Base-by-base conservation (phyloP, 83 land plant genomes). In the Thuja plicata region DNA sequence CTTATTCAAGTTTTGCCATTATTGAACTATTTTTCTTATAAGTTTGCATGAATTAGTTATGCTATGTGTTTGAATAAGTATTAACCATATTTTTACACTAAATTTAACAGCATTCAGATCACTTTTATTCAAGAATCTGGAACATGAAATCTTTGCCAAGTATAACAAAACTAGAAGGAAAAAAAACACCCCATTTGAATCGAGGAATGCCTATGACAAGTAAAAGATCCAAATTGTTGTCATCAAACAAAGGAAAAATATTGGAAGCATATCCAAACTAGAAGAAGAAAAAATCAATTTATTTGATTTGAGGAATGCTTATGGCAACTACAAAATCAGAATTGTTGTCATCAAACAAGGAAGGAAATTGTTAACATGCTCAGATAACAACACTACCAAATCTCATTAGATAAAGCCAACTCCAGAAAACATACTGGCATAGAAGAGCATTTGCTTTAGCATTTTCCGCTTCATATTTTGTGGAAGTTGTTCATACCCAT, bases 361-460 rank as follows among this genome's bases (percentile, higher is more conserved):
- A 9, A 46, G 27, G 46, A 15, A 82, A n/a, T 9, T 12, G 46
- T 27, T n/a, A 43, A 32, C 12, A 45, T 82, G 24, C 46, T 82
- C 48, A 82, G 34, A 46, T 10, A 30, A 74, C 55, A 46, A 10
- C 85, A 82, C 46, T 8, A 46, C n/a, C 34, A 9, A 32, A 32
- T 62, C 78, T 21, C 34, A 74, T 21, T 30, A 30, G 13, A 82
- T 46, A 82, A 21, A n/a, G 54, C 5, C 52, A 82, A 0, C 15
- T 82, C 52, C 30, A 82, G 43, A 82, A 46, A 82, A 82, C 85
- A 82, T 82, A 82, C 85, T 82, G 12, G 85, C 85, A 82, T 82
- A 82, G 55, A 82, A 82, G 55, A 52, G 85, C 52, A 45, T 45
- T 41, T 82, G 85, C 55, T 82, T 82, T 52, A 46, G 52, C 21